Base-by-base conservation (phyloP, 257 asterid genomes). In the Penstemon newberryi region DNA sequence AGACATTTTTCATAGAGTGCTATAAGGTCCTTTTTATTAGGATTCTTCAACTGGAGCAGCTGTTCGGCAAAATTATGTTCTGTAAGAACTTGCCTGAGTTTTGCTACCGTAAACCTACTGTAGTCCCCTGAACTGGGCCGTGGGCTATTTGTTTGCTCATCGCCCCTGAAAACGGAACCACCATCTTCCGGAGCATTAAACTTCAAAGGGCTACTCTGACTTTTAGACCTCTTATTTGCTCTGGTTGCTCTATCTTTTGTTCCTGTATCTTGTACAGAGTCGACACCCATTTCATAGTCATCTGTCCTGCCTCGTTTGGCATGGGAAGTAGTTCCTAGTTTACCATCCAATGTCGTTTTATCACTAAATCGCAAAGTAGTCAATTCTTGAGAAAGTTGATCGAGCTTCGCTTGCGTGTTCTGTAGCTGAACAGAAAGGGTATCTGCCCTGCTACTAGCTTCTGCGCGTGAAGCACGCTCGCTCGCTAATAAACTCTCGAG, bases 401-500 rank as follows among this genome's bases (percentile, higher is more conserved):
- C 95, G 9, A 87, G 82, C 86, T 82, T 84, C 25, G 86, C 91
- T 70, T 94, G 99, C 0, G 95, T 87, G 49, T 78, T 78, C 78
- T 91, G 99, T 33, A 94, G 85, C 87, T 91, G 89, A 65, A 87
- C 79, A 38, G 99, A 94, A 42, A 94, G 89, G 55, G 91, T 83
- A 63, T 89, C 96, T 0, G 96, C 99, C 71, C 98, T 74, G 70
- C 78, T 89, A 79, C 66, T 89, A 33, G 99, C 98, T 74, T 91
- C 96, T 6, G 91, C 82, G 44, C 87, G 95, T 6, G 97, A 96
- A 37, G 78, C 78, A 41, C 99, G 96, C 63, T 91, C 99, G 6
- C 81, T 82, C 74, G 80, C 96, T 82, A 94, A 62, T 56, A 94
- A 69, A 49, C 72, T 66, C 89, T 91, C 95, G 7, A 94, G 89